Base-by-base conservation (phyloP, 192 early-diverging fungal genomes). In the Backusella sp. region DNA sequence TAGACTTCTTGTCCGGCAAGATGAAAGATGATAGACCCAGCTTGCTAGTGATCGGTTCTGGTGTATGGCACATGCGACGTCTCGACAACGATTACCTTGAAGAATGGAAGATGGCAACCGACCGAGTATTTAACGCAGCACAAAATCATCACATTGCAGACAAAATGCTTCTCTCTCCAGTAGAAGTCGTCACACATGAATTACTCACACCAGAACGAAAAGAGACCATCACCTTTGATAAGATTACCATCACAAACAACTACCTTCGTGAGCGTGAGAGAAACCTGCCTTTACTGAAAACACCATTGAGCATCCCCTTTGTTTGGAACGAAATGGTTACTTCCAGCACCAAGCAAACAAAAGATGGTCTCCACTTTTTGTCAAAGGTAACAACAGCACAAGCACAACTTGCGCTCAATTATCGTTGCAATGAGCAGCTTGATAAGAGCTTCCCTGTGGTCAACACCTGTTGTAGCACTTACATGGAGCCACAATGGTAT, bases 281-380 rank as follows among this genome's bases (percentile, higher is more conserved):
- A 12, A 67, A 21, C 1, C 19, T 81, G 6, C 17, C 26, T 21
- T 8, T 75, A 34, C 34, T 79, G 11, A 78, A 77, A 23, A 70
- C 72, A 35, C 70, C 84, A 72, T 28, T 77, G 32, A 59, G 72
- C 42, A 73, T 92, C 44, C 85, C 89, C 12, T 77, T 78, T 44
- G 80, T 81, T 37, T 92, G 88, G 88, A 79, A 79, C 66, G 44
- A 68, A 11, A 87, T 90, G 80, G 73, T 84, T 19, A 70, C 70
- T 30, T 79, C 76, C 17, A 79, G 82, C 6, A 73, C 73, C 5
- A 76, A 52, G 0, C 80, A 82, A 68, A 91, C 92, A 8, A 44
- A 70, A 15, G 94, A 95, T 73, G 94, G 94, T 1, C 79, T 95
- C 42, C 94, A 95, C 77, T 95, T 89, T 80, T 75, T 80, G 15